Percentiles rank a stretch among this genome's conserved stretches.
Conservation (phyloP, 2,329 filamentous ascomycete species). For the Calycina herbarum region DNA sequence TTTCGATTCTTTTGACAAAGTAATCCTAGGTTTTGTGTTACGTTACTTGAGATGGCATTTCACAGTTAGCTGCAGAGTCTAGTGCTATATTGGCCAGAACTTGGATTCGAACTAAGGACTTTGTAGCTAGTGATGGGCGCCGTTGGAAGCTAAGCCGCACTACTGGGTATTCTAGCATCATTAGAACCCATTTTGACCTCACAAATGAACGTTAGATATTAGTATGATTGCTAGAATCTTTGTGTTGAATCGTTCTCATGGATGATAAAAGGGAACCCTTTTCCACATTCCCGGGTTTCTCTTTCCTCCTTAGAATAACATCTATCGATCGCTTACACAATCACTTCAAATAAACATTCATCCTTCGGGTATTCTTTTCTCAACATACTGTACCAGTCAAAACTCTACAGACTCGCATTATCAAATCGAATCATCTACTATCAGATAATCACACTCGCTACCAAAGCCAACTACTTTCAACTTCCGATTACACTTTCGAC, state of each 20-base stretch:
- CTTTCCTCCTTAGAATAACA: not conserved
- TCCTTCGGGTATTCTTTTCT: not conserved
- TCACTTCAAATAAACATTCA: not conserved
- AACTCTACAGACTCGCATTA: not conserved
- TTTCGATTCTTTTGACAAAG: too few relatives aligned
- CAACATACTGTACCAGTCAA: not conserved
- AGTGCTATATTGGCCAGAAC: not conserved
- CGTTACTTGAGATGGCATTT: too few relatives aligned
- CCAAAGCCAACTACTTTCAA: not conserved
- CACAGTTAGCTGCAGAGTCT: too few relatives aligned
- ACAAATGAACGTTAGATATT: not conserved
- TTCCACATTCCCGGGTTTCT: not conserved
- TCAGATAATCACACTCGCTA: not conserved
- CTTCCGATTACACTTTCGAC: not conserved
- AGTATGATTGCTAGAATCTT: not conserved
- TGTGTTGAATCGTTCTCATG: not conserved
- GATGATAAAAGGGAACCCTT: not conserved
- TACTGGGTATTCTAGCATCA: not conserved
- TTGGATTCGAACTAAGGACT: not conserved
- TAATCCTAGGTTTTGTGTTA: too few relatives aligned
- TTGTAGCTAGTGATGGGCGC: not conserved
- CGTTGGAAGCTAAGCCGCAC: not conserved
- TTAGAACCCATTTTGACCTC: not conserved
- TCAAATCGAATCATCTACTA: not conserved
- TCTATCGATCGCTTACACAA: not conserved